Conservation (phyloP, 2,329 filamentous ascomycete genomes). For the Beauveria sp. region DNA sequence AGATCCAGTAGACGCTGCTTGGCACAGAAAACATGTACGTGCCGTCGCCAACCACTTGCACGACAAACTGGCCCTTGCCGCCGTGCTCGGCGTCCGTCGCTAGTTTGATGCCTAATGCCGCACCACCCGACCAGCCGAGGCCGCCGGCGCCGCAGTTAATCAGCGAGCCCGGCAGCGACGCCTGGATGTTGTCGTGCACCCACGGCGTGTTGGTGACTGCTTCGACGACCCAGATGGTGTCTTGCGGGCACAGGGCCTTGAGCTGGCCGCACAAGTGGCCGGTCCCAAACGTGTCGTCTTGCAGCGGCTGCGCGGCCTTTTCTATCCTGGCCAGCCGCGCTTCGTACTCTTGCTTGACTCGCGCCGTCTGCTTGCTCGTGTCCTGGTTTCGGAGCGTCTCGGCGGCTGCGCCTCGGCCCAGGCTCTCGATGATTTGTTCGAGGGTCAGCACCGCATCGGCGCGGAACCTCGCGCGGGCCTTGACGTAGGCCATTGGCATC, state of each 20-base stretch:
- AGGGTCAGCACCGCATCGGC: constrained; percentile 59
- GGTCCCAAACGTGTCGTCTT: constrained; percentile 44
- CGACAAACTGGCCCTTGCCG: constrained; percentile 42
- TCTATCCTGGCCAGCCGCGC: constrained; percentile 53
- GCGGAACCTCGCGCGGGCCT: constrained; percentile 56
- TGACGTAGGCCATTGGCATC: constrained; percentile 67
- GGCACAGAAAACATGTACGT: constrained; percentile 48
- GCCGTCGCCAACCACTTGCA: constrained; percentile 51
- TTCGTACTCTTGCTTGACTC: constrained; percentile 38
- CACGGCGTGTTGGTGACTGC: constrained; percentile 64
- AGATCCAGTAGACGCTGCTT: constrained; percentile 48
- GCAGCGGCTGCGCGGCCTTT: constrained; percentile 46
- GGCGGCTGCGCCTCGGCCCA: constrained; percentile 40
- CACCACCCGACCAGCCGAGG: constrained; percentile 74
- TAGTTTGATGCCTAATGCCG: constrained; percentile 67
- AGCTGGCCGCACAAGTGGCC: constrained; percentile 29
- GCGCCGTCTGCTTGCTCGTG: not conserved
- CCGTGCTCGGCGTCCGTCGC: constrained; percentile 41
- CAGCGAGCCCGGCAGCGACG: constrained; percentile 62
- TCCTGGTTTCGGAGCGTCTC: constrained; percentile 26
- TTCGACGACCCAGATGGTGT: constrained; percentile 69
- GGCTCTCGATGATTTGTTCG: constrained; percentile 58
- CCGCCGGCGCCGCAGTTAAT: constrained; percentile 77
- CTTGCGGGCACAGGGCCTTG: constrained; percentile 27
- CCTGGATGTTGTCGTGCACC: constrained; percentile 64